phyloP scores from a whole-genome alignment of 78 protist species.

The Protostelium mycophagum region DNA sequence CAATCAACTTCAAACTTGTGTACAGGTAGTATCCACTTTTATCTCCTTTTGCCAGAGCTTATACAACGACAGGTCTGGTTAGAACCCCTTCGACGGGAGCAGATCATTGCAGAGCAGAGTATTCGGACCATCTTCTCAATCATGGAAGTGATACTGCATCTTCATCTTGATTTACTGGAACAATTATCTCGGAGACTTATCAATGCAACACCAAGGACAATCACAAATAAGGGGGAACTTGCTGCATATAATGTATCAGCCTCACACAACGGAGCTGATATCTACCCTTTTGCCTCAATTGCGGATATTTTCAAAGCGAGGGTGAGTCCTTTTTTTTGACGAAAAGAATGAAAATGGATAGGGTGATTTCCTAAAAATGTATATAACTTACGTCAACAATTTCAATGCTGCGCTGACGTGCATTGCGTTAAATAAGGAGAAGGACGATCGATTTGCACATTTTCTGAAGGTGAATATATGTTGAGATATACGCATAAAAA shows the following conservation, averaged over 20 bases:
- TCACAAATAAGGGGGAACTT: background rate
- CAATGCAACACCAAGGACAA: background rate
- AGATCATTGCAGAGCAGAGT: background rate
- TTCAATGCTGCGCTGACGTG: background rate
- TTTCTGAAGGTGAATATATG: background rate
- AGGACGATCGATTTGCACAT: background rate
- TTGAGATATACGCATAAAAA: background rate
- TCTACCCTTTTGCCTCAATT: background rate
- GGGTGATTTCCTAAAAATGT: background rate
- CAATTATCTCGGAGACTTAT: background rate
- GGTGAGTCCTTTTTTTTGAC: background rate
- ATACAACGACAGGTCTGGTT: background rate
- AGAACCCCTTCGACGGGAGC: background rate
- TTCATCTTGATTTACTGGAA: background rate
- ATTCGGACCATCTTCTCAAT: background rate
- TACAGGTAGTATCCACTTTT: background rate
- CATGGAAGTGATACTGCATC: background rate
- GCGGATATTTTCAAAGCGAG: background rate
- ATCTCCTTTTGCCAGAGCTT: background rate
- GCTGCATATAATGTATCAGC: background rate
- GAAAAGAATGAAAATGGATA: background rate
- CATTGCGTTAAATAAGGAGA: background rate
- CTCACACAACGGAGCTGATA: background rate
- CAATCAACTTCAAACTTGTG: background rate
- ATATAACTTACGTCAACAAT: background rate